Evolutionary conservation across 192 early-diverging fungal species (phyloP).

Genomic region (Dissophora globulifera): DNA sequence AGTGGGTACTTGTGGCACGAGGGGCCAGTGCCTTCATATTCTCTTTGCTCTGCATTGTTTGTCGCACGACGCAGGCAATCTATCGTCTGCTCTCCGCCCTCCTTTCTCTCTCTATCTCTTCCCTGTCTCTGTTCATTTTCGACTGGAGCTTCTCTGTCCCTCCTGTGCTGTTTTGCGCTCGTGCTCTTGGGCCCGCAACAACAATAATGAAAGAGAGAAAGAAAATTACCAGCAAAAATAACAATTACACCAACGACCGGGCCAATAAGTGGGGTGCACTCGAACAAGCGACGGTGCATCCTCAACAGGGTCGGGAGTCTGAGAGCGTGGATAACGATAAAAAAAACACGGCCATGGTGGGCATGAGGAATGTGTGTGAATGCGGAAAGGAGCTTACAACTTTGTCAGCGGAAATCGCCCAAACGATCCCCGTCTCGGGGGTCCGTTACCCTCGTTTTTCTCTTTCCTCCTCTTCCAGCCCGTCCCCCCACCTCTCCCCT

Average conservation of each 20-base stretch:
- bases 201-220: too few species aligned
- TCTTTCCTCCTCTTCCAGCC: neutral
- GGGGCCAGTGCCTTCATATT: neutral
- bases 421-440: neutral
- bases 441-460: conserved; percentile 7
- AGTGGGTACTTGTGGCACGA: too few species aligned
- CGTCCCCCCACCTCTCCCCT: neutral
- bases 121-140: neutral
- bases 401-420: conserved; percentile 7
- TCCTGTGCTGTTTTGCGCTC: too few species aligned
- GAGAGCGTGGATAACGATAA: conserved; percentile 1
- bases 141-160: too few species aligned
- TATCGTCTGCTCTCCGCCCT: neutral
- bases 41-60: conserved; percentile 7
- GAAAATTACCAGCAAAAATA: neutral
- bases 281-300: too few species aligned
- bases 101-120: neutral
- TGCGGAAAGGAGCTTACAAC: neutral
- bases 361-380: neutral
- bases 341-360: too few species aligned
- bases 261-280: neutral
- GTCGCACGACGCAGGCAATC: conserved; percentile 2
- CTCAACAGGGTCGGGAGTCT: too few species aligned
- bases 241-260: neutral
- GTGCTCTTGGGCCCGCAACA: too few species aligned